These are phyloP conservation scores for Xylariaceae sp. DNA, from an alignment of 2,329 filamentous ascomycete genomes.

Conservation along the genomic window DNA sequence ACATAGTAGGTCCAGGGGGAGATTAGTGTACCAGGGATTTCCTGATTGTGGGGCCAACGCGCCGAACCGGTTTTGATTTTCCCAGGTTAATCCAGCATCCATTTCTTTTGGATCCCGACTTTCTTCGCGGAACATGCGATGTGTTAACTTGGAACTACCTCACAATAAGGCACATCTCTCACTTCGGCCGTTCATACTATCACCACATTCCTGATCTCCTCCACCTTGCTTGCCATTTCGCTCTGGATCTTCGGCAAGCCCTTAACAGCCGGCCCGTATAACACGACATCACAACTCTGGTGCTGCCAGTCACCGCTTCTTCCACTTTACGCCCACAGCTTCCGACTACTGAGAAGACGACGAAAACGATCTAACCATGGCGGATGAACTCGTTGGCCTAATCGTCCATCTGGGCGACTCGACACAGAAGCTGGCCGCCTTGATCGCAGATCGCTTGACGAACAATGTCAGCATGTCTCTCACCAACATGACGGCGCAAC, in stretches of 20 bases:
- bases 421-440: slow-evolving; percentile 26
- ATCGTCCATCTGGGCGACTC: slow-evolving; percentile 31
- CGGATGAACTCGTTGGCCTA: slow-evolving; percentile 31
- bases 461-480: slow-evolving; percentile 51
- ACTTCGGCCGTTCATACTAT: neutral
- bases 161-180: slow-evolving; percentile 11
- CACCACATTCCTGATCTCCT: neutral
- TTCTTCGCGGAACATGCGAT: too few species aligned
- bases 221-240: neutral
- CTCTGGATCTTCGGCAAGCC: neutral
- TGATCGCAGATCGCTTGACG: slow-evolving; percentile 36
- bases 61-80: slow-evolving; percentile 10
- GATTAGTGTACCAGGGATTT: too few species aligned
- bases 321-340: neutral
- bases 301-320: neutral
- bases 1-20: too few species aligned
- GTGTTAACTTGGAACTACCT: neutral
- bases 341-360: slow-evolving; percentile 1
- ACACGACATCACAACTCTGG: neutral
- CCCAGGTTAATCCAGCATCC: too few species aligned
- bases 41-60: slow-evolving; percentile 9
- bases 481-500: slow-evolving; percentile 46
- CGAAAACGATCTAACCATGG: slow-evolving; percentile 24
- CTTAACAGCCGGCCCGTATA: neutral
- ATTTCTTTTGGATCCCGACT: too few species aligned